A percentile compares a stretch with the other conserved stretches of the same genome.
Conservation (phyloP, 371 early-diverging fungal genomes). For the Apophysomyces ossiformis region DNA sequence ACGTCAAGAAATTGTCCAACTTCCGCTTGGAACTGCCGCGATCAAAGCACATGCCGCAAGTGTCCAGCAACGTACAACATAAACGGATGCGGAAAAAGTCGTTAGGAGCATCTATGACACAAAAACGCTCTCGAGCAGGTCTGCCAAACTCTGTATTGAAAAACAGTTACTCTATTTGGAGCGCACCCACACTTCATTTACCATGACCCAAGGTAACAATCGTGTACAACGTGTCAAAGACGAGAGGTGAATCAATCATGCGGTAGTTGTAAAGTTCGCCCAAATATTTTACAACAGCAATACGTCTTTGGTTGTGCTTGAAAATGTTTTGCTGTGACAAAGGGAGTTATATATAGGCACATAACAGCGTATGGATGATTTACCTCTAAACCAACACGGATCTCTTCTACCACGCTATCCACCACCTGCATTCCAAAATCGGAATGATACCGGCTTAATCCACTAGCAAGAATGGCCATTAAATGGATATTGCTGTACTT, state of each 20-base stretch:
- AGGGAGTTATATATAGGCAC: slow-evolving; percentile 3
- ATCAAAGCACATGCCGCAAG: slow-evolving; percentile 88
- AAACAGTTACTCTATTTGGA: slow-evolving; percentile 6
- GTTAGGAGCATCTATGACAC: slow-evolving; percentile 79
- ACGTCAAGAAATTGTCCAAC: slow-evolving; percentile 75
- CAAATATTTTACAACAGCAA: slow-evolving; percentile 82
- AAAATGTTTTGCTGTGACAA: slow-evolving; percentile 72
- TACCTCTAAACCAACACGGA: slow-evolving; percentile 87
- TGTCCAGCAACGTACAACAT: slow-evolving; percentile 84
- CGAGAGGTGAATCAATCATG: slow-evolving; percentile 77
- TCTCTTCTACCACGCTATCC: slow-evolving; percentile 87
- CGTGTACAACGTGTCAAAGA: slow-evolving; percentile 87
- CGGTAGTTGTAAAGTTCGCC: slow-evolving; percentile 92
- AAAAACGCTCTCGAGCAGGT: slow-evolving; percentile 66
- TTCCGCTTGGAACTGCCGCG: slow-evolving; percentile 67
- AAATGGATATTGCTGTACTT: slow-evolving; percentile 86
- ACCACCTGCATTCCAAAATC: slow-evolving; percentile 87
- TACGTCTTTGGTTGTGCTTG: slow-evolving; percentile 88
- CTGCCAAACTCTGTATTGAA: slow-evolving; percentile 67
- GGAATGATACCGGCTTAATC: slow-evolving; percentile 80
- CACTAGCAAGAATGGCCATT: slow-evolving; percentile 81
- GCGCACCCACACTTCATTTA: slow-evolving; percentile 12
- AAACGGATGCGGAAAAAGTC: slow-evolving; percentile 96
- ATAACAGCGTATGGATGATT: background rate
- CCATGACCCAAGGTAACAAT: slow-evolving; percentile 88